Evolutionary conservation across 2,329 filamentous ascomycete genomes (phyloP), one percentile per base, ranked within the genome.

Genomic region (Pseudocercospora pini-densiflorae): DNA sequence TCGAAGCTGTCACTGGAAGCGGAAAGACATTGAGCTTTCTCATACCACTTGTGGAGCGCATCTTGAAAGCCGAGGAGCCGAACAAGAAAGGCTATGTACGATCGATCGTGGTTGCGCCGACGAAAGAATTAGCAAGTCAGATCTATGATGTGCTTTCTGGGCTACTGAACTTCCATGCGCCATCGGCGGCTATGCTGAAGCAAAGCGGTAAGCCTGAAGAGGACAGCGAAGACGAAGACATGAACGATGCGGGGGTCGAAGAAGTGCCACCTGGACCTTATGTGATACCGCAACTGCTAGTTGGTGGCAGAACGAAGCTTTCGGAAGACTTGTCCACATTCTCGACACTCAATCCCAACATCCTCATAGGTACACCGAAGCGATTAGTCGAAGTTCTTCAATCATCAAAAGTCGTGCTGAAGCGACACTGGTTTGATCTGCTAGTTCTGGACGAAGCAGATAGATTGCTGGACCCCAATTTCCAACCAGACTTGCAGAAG

Each of bases 401-500:
- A 68, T 93, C 92, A 0, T 92, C 92, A 0, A 71, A 71, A 55
- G 74, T 75, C 5, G 63, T 73, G 10, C 65, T 77, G 36, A 77
- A 77, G 59, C 64, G 76, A 43, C 76, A 77, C 61, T 73, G 70
- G 67, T 98, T 99, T 72, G 94, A 99, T 77, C 88, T 93, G 59
- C 87, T 99, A 10, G 92, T 99, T 3, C 86, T 99, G 40, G 95
- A 99, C 76, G 95, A 99, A 81, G 95, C 94, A 59, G 95, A 99
- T 79, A 87, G 95, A 66, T 82, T 99, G 27, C 84, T 99, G 10
- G 95, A 99, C 79, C 85, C 98, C 23, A 95, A 96, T 5, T 98
- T 99, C 80, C 95, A 96, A 78, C 90, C 92, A 63, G 93, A 97
- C 72, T 80, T 99, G 29, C 92, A 95, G 72, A 92, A 89, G 63